Conservation (phyloP, 164 flowering plant species). For the Taxillus chinensis region DNA sequence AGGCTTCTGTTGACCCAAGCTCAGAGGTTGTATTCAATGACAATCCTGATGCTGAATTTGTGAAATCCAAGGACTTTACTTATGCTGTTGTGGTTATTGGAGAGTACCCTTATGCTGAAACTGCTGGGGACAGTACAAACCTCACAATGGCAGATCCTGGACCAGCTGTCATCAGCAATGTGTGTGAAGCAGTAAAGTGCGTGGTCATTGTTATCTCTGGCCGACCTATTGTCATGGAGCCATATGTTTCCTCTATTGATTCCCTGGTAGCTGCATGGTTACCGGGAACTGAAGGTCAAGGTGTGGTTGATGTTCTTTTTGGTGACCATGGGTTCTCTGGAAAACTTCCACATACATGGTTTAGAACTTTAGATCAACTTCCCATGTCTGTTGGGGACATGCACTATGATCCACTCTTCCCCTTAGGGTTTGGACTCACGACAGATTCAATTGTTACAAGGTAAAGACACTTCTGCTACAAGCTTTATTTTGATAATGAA, state of each 20-base stretch:
- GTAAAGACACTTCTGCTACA: background rate
- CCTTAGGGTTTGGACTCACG: constrained; percentile 1
- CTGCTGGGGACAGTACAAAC: background rate
- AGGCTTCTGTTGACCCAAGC: background rate
- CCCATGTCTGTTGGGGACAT: constrained; percentile 1
- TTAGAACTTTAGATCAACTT: background rate
- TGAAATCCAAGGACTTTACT: background rate
- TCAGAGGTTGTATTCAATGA: background rate
- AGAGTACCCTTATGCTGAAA: background rate
- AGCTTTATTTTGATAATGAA: no score
- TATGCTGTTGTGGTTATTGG: background rate
- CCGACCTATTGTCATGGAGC: constrained; percentile 1
- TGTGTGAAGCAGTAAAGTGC: background rate
- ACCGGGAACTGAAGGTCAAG: constrained; percentile 1
- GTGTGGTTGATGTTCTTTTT: background rate
- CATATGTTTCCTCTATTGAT: background rate
- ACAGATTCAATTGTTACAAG: background rate
- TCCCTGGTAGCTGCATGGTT: constrained; percentile 2
- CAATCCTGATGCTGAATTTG: background rate
- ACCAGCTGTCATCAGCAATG: background rate
- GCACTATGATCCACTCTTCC: constrained; percentile 1
- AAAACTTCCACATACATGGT: background rate
- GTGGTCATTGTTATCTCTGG: background rate
- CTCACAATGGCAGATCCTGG: background rate
- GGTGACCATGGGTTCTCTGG: constrained; percentile 5